Conservation (phyloP, 1,284 basidiomycete genomes). For the Fomes fomentarius region DNA sequence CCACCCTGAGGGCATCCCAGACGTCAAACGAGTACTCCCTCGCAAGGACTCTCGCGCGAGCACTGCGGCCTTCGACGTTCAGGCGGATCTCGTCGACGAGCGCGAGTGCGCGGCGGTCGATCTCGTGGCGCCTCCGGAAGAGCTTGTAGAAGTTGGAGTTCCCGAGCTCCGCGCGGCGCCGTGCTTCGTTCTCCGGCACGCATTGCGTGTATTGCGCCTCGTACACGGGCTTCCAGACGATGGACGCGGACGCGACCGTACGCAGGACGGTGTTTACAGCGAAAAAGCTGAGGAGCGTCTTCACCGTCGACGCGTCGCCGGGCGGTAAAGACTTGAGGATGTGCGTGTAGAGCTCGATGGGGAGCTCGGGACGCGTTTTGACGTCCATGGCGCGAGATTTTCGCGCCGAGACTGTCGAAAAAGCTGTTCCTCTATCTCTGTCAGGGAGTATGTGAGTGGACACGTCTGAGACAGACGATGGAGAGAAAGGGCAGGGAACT, state of each 20-base stretch:
- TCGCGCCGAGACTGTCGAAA: background rate
- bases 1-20: constrained; percentile 53
- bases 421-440: background rate
- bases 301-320: constrained; percentile 22
- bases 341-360: constrained; percentile 13
- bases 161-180: constrained; percentile 32
- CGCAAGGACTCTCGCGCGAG: constrained; percentile 40
- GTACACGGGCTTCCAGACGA: constrained; percentile 57
- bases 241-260: constrained; percentile 29
- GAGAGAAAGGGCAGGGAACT: background rate
- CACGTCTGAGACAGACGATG: background rate
- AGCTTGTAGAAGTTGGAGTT: constrained; percentile 49
- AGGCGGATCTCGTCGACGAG: constrained; percentile 45
- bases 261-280: constrained; percentile 32
- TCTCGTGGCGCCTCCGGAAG: constrained; percentile 45
- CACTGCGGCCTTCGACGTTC: constrained; percentile 39
- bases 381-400: background rate
- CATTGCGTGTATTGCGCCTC: constrained; percentile 47
- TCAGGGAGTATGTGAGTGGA: background rate
- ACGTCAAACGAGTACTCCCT: constrained; percentile 47
- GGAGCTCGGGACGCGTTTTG: constrained; percentile 7
- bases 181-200: constrained; percentile 38
- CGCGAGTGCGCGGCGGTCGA: constrained; percentile 45
- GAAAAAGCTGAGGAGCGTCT: constrained; percentile 32
- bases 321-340: constrained; percentile 27